phyloP scores from a whole-genome alignment of 306 rosid species.

The Glycine latifolia region DNA sequence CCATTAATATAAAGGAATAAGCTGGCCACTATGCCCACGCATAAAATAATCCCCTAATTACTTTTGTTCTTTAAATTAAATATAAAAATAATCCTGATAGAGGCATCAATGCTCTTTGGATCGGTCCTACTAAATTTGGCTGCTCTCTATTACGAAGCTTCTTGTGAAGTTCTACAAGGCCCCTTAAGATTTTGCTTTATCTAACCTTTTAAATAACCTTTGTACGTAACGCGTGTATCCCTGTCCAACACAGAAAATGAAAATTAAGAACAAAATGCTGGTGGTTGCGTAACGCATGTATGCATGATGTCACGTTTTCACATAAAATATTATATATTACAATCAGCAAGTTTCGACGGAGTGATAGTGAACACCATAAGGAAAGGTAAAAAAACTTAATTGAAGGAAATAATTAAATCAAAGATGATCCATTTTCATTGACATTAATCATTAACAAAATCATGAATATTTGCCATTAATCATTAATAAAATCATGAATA shows the following conservation, averaged over 20 bases:
- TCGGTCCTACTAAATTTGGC: conserved; percentile 52
- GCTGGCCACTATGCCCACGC: no score
- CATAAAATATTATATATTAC: neutral
- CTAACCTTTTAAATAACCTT: conserved; percentile 10
- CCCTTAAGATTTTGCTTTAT: neutral
- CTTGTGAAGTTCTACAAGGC: conserved; percentile 43
- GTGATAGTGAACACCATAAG: no score
- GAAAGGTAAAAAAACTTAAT: no score
- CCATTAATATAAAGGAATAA: no score
- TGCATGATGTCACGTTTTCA: neutral
- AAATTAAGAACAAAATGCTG: no score
- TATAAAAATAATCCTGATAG: neutral
- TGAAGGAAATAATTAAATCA: no score
- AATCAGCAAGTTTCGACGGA: no score
- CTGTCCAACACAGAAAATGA: no score
- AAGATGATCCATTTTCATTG: no score
- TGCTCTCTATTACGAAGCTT: conserved; percentile 48
- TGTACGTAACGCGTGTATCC: neutral
- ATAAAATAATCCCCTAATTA: neutral
- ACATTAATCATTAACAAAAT: no score
- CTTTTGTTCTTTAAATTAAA: neutral
- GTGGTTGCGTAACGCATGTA: neutral
- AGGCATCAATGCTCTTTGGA: conserved; percentile 6
- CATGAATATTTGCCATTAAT: no score
- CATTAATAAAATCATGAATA: no score